Conservation (phyloP, 148 eudicot species). For the Suaeda aralocaspica region DNA sequence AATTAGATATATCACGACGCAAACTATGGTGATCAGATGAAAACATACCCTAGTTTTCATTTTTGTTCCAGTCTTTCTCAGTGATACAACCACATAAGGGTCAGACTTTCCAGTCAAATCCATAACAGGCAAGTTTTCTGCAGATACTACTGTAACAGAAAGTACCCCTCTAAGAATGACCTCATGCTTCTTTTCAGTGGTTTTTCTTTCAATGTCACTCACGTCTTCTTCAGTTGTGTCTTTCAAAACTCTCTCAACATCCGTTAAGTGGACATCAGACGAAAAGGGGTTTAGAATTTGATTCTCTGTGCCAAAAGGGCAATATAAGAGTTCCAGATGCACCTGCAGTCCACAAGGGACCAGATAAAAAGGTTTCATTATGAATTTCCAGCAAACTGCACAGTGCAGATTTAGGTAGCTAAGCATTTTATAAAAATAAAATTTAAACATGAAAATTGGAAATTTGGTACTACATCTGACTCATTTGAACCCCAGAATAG, state of each 20-base stretch:
- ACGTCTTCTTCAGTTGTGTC: conserved; percentile 37
- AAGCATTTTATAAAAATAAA: neutral
- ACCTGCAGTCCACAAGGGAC: conserved; percentile 41
- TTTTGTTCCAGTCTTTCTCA: conserved; percentile 65
- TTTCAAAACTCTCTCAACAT: conserved; percentile 65
- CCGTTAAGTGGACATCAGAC: conserved; percentile 48
- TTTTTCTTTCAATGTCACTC: conserved; percentile 35
- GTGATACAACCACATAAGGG: conserved; percentile 60
- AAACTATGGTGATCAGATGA: neutral
- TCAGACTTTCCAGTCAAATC: conserved; percentile 82
- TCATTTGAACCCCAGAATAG: neutral
- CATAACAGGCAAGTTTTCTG: conserved; percentile 66
- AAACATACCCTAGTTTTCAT: conserved; percentile 73
- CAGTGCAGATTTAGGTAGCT: neutral
- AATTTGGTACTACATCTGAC: neutral
- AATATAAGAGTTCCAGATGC: conserved; percentile 74
- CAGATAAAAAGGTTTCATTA: neutral
- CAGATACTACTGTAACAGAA: conserved; percentile 70
- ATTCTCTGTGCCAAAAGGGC: conserved; percentile 63
- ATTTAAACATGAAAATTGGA: neutral
- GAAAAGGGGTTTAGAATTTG: conserved; percentile 46
- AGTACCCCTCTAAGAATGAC: conserved; percentile 78
- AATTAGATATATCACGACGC: neutral
- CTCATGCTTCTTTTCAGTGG: conserved; percentile 41
- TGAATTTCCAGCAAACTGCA: neutral